phyloP scores from a whole-genome alignment of 352 stramenopile genomes.

The Phytophthora constricta region DNA sequence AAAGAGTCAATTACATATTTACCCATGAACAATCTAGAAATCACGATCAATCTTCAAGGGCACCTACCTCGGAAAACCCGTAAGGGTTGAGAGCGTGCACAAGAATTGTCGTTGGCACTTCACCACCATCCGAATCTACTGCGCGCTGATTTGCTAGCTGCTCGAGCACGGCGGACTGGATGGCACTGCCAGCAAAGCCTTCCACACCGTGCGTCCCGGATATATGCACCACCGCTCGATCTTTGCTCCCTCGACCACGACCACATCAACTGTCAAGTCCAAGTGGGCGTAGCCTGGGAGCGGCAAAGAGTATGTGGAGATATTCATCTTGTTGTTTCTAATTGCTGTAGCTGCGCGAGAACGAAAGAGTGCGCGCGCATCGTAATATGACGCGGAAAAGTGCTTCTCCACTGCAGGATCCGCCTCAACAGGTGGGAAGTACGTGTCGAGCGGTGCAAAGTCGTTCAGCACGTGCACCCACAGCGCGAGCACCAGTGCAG shows the following conservation, averaged over 20 bases:
- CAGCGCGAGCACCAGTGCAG: conserved; percentile 46
- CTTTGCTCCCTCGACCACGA: conserved; percentile 51
- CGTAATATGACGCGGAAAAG: conserved; percentile 71
- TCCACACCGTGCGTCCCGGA: conserved; percentile 87
- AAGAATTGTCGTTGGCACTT: conserved; percentile 83
- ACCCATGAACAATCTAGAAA: too few species aligned
- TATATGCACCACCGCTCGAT: conserved; percentile 75
- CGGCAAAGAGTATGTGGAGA: too few species aligned
- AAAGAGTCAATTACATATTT: too few species aligned
- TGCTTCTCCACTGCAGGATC: conserved; percentile 48
- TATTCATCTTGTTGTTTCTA: too few species aligned
- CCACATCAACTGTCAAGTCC: conserved; percentile 74
- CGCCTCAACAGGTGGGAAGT: conserved; percentile 20
- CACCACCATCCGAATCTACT: not conserved
- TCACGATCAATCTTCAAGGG: too few species aligned
- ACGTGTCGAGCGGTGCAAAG: conserved; percentile 61
- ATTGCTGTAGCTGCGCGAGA: conserved; percentile 48
- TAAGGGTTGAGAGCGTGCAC: conserved; percentile 94
- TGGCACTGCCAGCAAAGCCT: conserved; percentile 83
- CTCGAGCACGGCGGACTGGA: conserved; percentile 66
- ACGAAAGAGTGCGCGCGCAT: conserved; percentile 70
- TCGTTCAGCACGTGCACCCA: conserved; percentile 50
- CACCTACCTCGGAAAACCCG: conserved; percentile 91
- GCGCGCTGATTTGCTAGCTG: too few species aligned
- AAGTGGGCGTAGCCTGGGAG: conserved; percentile 44